A percentile compares a stretch with the other conserved stretches of the same genome.
Evolutionary conservation across 257 asterid species (phyloP).

Genomic region (Phtheirospermum japonicum): DNA sequence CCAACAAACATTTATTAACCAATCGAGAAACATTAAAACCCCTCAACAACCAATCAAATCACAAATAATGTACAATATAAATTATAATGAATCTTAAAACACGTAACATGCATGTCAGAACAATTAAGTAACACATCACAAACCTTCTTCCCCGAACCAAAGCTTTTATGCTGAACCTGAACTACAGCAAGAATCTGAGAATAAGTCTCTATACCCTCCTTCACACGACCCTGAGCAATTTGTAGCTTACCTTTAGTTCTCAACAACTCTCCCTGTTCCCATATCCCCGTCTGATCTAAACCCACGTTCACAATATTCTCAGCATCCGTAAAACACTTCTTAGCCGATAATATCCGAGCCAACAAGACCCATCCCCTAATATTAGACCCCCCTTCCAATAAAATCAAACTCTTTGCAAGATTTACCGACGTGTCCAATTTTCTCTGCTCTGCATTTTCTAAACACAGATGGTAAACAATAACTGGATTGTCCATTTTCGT

Average conservation of each 20-base stretch:
- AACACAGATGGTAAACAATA: slow-evolving; percentile 54
- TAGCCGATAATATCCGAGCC: slow-evolving; percentile 82
- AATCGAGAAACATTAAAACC: too few species aligned
- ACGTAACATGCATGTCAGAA: slow-evolving; percentile 9
- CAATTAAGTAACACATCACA: slow-evolving; percentile 28
- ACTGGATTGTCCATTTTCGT: slow-evolving; percentile 55
- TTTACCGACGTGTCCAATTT: slow-evolving; percentile 76
- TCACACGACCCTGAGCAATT: slow-evolving; percentile 63
- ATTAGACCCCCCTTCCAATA: slow-evolving; percentile 70
- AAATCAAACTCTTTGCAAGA: slow-evolving; percentile 52
- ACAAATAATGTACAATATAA: neutral
- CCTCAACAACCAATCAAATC: slow-evolving; percentile 14
- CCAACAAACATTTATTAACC: neutral
- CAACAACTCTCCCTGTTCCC: slow-evolving; percentile 82
- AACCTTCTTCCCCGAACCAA: slow-evolving; percentile 41
- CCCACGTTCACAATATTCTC: slow-evolving; percentile 60
- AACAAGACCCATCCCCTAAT: slow-evolving; percentile 65
- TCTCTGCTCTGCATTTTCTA: slow-evolving; percentile 87
- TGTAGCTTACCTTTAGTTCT: slow-evolving; percentile 84
- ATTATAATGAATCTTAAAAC: neutral
- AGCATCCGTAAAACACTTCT: slow-evolving; percentile 59
- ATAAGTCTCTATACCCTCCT: slow-evolving; percentile 69
- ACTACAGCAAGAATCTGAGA: slow-evolving; percentile 72
- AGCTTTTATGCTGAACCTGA: slow-evolving; percentile 71
- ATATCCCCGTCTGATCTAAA: slow-evolving; percentile 71